Base-by-base conservation (phyloP, 1,139 yeast species). In the Saccharomyces hybrid region DNA sequence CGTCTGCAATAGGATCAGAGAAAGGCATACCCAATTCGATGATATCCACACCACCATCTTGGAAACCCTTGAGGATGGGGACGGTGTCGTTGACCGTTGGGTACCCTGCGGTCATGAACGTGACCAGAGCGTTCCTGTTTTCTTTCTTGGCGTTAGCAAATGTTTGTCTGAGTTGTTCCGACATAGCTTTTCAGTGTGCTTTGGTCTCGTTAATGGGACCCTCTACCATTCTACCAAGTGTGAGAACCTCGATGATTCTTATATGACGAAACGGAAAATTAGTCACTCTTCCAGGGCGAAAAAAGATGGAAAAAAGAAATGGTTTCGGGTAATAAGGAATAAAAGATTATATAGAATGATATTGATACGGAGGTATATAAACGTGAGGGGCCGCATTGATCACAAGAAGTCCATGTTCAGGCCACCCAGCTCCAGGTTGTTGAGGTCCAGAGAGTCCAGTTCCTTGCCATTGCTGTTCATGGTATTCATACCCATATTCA, bases 1-100 rank as follows among this genome's bases (percentile, higher is more conserved):
- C 99, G 71, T 93, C 99, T 47, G 98, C 99, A 66, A 93, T 89
- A 47, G 99, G 99, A 69, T 93, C 99, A 13, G 96, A 85, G 71
- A 93, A 93, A 47, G 99, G 99, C 67, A 95, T 76, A 58, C 99
- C 99, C 51, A 93, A 75, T 74, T 93, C 99, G 61, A 93, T 88
- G 59, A 93, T 80, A 69, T 93, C 99, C 25, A 88, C 95, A 57
- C 99, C 99, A 60, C 96, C 98, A 48, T 81, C 87, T 74, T 93
- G 98, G 75, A 93, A 81, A 31, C 95, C 93, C 68, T 84, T 80
- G 70, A 95, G 71, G 62, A 91, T 82, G 5, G 96, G 95, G 48
- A 93, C 76, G 1, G 99, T 91, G 62, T 87, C 96, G 54, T 85
- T 95, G 54, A 86, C 74, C 27, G 89, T 79, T 51, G 99, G 99